Base-by-base conservation (phyloP, 2,329 filamentous ascomycete species). In the Diplodia intermedia region DNA sequence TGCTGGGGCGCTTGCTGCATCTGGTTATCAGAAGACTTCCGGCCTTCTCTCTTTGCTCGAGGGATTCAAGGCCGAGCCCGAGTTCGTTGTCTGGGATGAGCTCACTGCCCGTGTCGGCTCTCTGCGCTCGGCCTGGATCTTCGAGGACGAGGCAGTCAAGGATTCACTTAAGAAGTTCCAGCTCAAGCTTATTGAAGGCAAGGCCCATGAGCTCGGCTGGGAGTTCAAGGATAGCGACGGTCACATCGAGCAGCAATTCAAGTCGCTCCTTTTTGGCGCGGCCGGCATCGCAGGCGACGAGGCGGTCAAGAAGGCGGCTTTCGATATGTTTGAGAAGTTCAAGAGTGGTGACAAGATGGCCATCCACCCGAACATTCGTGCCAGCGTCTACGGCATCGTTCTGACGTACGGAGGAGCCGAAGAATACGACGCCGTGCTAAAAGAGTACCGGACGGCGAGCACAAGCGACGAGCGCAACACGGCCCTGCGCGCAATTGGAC, bases 11-110 rank as follows among this genome's bases (percentile, higher is more conserved):
- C 85, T 98, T 72, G 92, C 94, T 65, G 88, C 91, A 43, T 95
- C 94, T 57, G 94, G 94, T 38, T 97, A 97, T 79, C 92, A 97
- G 79, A 96, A 92, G 84, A 97, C 94, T 0, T 97, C 94, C 18
- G 93, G 93, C 14, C 86, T 97, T 65, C 82, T 98, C 53, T 93
- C 91, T 66, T 85, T 98, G 15, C 85, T 98, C 66, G 91, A 96
- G 78, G 90, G 91, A 61, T 95, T 98, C 76, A 88, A 90, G 75
- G 83, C 81, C 70, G 94, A 98, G 82, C 84, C 89, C 0, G 92
- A 97, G 74, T 97, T 93, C 72, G 92, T 97, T 49, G 94, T 98
- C 3, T 98, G 94, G 94, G 93, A 92, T 72, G 94, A 97, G 79
- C 92, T 98, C 69, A 86, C 93, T 61, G 86, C 90, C 55, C 90